phyloP scores from a whole-genome alignment of 1,284 basidiomycete species.

The Marasmius sp. region DNA sequence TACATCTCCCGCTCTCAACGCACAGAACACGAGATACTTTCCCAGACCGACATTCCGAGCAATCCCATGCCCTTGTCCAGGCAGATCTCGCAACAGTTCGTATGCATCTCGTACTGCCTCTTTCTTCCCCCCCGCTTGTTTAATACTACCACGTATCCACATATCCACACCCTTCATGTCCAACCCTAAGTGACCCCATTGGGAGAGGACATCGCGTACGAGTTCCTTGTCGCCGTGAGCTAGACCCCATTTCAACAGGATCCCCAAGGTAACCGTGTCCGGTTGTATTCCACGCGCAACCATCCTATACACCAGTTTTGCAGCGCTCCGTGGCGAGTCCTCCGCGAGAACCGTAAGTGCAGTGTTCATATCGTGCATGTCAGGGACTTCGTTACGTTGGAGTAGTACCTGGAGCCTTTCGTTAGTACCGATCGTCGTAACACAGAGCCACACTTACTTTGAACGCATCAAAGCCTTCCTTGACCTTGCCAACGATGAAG shows the following conservation, averaged over 20 bases:
- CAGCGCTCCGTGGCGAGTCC: conserved; percentile 45
- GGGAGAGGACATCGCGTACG: conserved; percentile 41
- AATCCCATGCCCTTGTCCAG: not conserved
- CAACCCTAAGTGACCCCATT: conserved; percentile 37
- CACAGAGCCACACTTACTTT: no score
- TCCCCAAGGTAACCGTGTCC: conserved; percentile 55
- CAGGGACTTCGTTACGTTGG: conserved; percentile 51
- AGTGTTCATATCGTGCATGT: conserved; percentile 64
- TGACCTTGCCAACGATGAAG: conserved; percentile 53
- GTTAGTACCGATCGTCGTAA: no score
- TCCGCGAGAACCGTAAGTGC: conserved; percentile 53
- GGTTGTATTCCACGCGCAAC: conserved; percentile 43
- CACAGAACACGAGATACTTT: not conserved
- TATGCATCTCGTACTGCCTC: not conserved
- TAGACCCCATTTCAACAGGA: conserved; percentile 57
- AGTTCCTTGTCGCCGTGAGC: conserved; percentile 42
- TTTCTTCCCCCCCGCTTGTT: not conserved
- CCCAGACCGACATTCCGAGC: not conserved
- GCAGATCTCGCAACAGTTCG: not conserved
- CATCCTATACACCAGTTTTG: conserved; percentile 50
- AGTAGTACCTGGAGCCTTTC: conserved; percentile 34
- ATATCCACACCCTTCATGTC: conserved; percentile 48
- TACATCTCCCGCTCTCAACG: not conserved
- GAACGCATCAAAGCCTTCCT: conserved; percentile 48
- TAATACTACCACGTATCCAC: conserved; percentile 46